A percentile compares a stretch with the other conserved stretches of the same genome.
Conservation (phyloP, 495 filamentous ascomycete genomes). For the Parachaetomium inaequale region DNA sequence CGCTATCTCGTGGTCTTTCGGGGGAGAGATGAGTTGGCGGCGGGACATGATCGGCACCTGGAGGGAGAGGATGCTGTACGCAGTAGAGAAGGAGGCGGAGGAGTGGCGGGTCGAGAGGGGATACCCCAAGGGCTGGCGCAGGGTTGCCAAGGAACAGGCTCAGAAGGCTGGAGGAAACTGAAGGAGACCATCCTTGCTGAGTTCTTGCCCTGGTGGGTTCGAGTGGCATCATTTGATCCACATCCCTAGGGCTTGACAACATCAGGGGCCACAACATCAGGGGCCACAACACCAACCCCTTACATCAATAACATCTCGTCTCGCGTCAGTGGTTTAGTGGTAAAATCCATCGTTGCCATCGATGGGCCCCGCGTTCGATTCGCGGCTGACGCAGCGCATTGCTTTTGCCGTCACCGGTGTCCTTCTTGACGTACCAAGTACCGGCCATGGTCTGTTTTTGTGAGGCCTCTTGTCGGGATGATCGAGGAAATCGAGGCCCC, state of each 20-base stretch:
- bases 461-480: too few relatives aligned
- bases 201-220: too few relatives aligned
- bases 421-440: too few relatives aligned
- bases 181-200: background rate
- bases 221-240: too few relatives aligned
- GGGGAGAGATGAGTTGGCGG: slow-evolving; percentile 14
- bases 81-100: slow-evolving; percentile 20
- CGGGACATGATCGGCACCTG: slow-evolving; percentile 28
- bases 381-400: slow-evolving; percentile 43
- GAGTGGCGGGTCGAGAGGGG: slow-evolving; percentile 25
- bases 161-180: background rate
- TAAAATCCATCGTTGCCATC: slow-evolving; percentile 53
- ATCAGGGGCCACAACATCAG: too few relatives aligned
- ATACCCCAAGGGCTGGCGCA: slow-evolving; percentile 27
- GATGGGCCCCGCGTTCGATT: slow-evolving; percentile 52
- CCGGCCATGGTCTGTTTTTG: too few relatives aligned
- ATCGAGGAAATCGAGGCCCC: too few relatives aligned
- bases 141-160: slow-evolving; percentile 18
- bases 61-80: slow-evolving; percentile 23
- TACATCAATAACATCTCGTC: too few relatives aligned
- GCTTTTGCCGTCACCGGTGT: too few relatives aligned
- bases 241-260: too few relatives aligned
- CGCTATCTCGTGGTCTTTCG: slow-evolving; percentile 28
- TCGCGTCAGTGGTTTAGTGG: slow-evolving; percentile 47
- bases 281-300: too few relatives aligned